Percentiles rank a stretch among this genome's conserved stretches.
Conservation (phyloP, 2,329 filamentous ascomycete genomes). For the Aspergillus quadricinctus region DNA sequence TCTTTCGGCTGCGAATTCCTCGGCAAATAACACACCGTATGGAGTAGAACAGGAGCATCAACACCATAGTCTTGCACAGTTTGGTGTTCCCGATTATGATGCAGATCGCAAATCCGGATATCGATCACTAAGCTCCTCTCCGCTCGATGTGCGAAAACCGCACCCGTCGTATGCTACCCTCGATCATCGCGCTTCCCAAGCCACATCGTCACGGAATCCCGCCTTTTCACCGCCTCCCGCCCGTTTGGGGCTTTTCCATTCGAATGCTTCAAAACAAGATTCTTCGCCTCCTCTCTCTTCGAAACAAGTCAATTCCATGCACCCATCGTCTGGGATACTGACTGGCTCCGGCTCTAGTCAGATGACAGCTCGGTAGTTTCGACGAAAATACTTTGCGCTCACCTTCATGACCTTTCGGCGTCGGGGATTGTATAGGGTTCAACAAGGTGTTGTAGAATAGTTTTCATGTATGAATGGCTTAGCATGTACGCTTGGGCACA, state of each 20-base stretch:
- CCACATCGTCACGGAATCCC: constrained; percentile 20
- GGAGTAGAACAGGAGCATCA: constrained; percentile 34
- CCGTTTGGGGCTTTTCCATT: constrained; percentile 33
- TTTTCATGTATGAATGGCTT: constrained; percentile 19
- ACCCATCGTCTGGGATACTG: constrained; percentile 28
- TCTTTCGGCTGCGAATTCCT: constrained; percentile 39
- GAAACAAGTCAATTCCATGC: constrained; percentile 28
- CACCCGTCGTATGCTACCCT: constrained; percentile 22
- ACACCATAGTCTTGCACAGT: constrained; percentile 19
- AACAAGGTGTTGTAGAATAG: constrained; percentile 14
- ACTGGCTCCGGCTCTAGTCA: constrained; percentile 27
- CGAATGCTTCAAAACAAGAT: constrained; percentile 25
- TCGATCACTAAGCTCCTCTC: constrained; percentile 36
- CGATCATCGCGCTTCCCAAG: constrained; percentile 25
- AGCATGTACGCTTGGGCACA: constrained; percentile 18
- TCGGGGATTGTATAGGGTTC: constrained; percentile 12
- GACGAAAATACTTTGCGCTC: not conserved
- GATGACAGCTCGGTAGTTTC: constrained; percentile 28
- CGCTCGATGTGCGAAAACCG: constrained; percentile 37
- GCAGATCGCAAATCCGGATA: constrained; percentile 31
- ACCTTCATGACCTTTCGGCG: not conserved
- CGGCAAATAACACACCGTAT: constrained; percentile 41
- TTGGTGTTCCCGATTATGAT: constrained; percentile 31
- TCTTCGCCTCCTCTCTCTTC: constrained; percentile 27
- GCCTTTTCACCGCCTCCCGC: constrained; percentile 32